These are phyloP conservation scores for Inga leiocalycina DNA, from an alignment of 306 rosid species.

Conservation along the genomic window DNA sequence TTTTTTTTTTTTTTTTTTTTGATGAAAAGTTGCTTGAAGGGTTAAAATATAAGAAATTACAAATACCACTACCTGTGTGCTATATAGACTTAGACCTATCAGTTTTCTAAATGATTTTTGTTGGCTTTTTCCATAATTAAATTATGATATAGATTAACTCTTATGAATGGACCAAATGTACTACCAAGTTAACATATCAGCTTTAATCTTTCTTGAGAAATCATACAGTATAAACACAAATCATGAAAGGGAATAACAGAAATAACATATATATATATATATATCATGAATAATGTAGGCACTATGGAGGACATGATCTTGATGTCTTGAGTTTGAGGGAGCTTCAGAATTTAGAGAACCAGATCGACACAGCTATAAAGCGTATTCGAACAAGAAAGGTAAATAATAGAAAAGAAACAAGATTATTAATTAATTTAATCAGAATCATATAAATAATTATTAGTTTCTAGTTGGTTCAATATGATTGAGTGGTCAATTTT, in stretches of 20 bases:
- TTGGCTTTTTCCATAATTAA: neutral
- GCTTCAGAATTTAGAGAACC: constrained; percentile 78
- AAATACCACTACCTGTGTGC: no score
- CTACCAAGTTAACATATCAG: neutral
- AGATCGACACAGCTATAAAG: constrained; percentile 69
- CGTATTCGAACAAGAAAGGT: constrained; percentile 83
- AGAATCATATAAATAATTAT: neutral
- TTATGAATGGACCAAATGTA: neutral
- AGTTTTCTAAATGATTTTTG: neutral
- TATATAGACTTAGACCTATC: neutral
- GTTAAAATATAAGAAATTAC: neutral
- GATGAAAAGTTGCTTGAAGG: neutral
- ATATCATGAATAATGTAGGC: constrained; percentile 43
- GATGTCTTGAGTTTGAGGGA: constrained; percentile 66
- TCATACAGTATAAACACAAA: neutral
- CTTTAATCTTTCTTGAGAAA: neutral
- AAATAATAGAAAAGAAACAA: neutral
- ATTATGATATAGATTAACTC: neutral
- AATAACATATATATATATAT: neutral
- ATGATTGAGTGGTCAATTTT: neutral
- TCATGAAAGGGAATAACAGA: neutral
- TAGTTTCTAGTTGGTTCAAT: neutral
- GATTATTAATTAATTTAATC: neutral
- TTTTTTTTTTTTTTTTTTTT: no score
- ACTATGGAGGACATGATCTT: constrained; percentile 62